phyloP scores from a whole-genome alignment of 2,329 filamentous ascomycete species.

The Fusarium subtropicale region DNA sequence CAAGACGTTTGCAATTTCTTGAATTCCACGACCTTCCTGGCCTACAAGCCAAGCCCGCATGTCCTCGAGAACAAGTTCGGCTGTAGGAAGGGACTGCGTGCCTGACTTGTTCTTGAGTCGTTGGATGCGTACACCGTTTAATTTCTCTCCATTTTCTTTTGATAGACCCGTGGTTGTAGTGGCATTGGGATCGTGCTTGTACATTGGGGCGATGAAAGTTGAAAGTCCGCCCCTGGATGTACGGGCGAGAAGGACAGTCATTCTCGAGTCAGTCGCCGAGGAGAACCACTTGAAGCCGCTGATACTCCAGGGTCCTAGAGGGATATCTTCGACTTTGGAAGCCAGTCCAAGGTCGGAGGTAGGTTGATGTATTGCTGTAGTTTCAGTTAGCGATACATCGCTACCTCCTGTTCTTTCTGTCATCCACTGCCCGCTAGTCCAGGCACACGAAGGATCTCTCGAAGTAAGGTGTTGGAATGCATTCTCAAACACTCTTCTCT shows the following conservation, averaged over 20 bases:
- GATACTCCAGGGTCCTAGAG: slow-evolving; percentile 69
- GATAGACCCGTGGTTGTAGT: slow-evolving; percentile 47
- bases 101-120: slow-evolving; percentile 80
- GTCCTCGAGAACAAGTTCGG: slow-evolving; percentile 74
- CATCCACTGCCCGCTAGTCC: slow-evolving; percentile 85
- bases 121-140: slow-evolving; percentile 76
- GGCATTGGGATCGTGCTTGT: slow-evolving; percentile 54
- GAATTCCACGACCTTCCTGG: slow-evolving; percentile 72
- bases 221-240: slow-evolving; percentile 53
- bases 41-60: slow-evolving; percentile 76
- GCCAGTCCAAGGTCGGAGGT: neutral
- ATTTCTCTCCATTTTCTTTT: slow-evolving; percentile 53
- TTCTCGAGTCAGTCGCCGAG: slow-evolving; percentile 52
- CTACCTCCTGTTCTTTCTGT: slow-evolving; percentile 77
- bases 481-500: slow-evolving; percentile 61
- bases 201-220: slow-evolving; percentile 72
- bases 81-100: slow-evolving; percentile 76
- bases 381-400: slow-evolving; percentile 76
- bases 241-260: slow-evolving; percentile 73
- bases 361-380: slow-evolving; percentile 58
- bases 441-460: slow-evolving; percentile 62
- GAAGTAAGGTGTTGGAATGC: slow-evolving; percentile 66
- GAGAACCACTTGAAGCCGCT: slow-evolving; percentile 74
- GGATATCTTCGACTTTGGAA: slow-evolving; percentile 41
- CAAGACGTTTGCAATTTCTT: slow-evolving; percentile 75